Conservation (phyloP, 1,139 yeast species). For the Fermentozyma sake region DNA sequence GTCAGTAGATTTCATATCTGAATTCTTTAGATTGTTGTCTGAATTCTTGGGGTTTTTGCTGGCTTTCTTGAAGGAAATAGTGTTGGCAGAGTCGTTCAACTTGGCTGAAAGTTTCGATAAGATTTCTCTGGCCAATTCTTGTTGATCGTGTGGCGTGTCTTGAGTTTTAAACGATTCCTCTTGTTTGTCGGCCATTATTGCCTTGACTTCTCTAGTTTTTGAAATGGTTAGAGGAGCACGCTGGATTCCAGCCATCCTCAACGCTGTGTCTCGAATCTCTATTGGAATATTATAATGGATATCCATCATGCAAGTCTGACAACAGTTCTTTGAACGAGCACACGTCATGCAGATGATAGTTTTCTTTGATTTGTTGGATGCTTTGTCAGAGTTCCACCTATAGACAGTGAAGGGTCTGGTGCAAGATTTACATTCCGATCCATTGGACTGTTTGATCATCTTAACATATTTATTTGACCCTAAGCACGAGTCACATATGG, state of each 20-base stretch:
- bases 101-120: slow-evolving; percentile 40
- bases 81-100: slow-evolving; percentile 22
- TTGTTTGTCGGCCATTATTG: slow-evolving; percentile 34
- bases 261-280: slow-evolving; percentile 74
- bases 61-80: slow-evolving; percentile 7
- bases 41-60: slow-evolving; percentile 5
- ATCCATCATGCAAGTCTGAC: slow-evolving; percentile 86
- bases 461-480: slow-evolving; percentile 63
- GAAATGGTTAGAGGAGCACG: slow-evolving; percentile 18
- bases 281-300: slow-evolving; percentile 74
- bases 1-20: slow-evolving; percentile 33
- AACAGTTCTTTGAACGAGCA: slow-evolving; percentile 72
- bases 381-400: slow-evolving; percentile 55
- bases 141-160: slow-evolving; percentile 14
- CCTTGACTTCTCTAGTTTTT: slow-evolving; percentile 40
- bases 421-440: slow-evolving; percentile 75
- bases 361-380: slow-evolving; percentile 34
- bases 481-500: slow-evolving; percentile 68
- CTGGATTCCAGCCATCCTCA: slow-evolving; percentile 74
- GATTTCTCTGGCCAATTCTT: slow-evolving; percentile 24
- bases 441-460: slow-evolving; percentile 68
- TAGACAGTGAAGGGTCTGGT: slow-evolving; percentile 81
- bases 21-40: slow-evolving; percentile 5
- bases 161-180: background rate
- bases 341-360: slow-evolving; percentile 74